A percentile compares a stretch with the other conserved stretches of the same genome.
Evolutionary conservation across 1,139 yeast species (phyloP).

Genomic region (Protomyces gravidus): DNA sequence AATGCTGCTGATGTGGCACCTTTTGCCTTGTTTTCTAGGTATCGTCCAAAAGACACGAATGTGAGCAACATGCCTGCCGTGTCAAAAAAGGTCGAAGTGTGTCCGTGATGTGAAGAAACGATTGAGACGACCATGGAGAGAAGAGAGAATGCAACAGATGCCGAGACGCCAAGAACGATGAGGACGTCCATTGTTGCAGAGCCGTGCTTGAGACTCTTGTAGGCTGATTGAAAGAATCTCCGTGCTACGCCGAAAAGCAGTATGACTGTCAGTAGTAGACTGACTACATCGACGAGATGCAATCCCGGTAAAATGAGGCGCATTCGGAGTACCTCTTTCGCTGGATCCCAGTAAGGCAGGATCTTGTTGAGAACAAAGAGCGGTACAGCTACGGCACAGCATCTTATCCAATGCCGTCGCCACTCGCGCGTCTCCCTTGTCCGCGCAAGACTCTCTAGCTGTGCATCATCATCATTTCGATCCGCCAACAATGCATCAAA

Average conservation of each 20-base stretch:
- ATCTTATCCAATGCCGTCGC: conserved; percentile 52
- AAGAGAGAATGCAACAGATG: conserved; percentile 71
- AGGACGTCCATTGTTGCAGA: conserved; percentile 96
- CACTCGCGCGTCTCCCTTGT: conserved; percentile 69
- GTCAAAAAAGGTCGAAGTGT: conserved; percentile 78
- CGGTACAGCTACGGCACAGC: conserved; percentile 60
- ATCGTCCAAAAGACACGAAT: conserved; percentile 83
- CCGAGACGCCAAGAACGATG: conserved; percentile 74
- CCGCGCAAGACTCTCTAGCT: conserved; percentile 63
- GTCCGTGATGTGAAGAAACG: conserved; percentile 42
- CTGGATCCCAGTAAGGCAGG: conserved; percentile 37
- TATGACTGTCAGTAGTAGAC: conserved; percentile 58
- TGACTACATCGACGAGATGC: conserved; percentile 52
- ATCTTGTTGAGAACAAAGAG: conserved; percentile 55
- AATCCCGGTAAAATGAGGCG: conserved; percentile 40
- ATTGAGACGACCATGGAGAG: conserved; percentile 51
- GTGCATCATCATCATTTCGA: conserved; percentile 53
- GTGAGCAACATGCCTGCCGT: conserved; percentile 79
- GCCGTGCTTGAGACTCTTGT: conserved; percentile 60
- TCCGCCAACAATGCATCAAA: conserved; percentile 48
- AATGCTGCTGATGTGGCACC: conserved; percentile 90
- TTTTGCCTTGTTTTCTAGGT: conserved; percentile 85
- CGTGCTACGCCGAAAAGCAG: conserved; percentile 65
- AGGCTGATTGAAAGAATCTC: conserved; percentile 61
- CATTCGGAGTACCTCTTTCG: conserved; percentile 1